phyloP scores from a whole-genome alignment of 164 flowering plant species.

The Liriodendron chinense region DNA sequence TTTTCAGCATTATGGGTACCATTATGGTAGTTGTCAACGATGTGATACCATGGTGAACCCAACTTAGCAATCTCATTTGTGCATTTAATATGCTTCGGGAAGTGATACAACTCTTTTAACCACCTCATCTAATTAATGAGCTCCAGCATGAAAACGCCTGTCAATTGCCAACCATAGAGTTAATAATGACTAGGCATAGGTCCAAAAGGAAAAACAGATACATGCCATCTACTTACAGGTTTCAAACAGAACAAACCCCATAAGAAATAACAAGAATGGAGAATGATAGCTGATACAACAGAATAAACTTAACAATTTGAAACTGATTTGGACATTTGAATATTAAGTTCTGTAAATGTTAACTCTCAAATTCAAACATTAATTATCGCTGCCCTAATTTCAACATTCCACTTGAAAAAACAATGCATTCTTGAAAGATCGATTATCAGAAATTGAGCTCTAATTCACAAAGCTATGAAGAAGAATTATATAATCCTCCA shows the following conservation, averaged over 20 bases:
- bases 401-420: too few species aligned
- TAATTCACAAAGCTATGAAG: too few species aligned
- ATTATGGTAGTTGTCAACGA: constrained; percentile 1
- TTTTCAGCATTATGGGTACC: constrained; percentile 3
- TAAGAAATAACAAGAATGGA: neutral
- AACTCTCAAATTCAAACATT: too few species aligned
- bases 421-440: too few species aligned
- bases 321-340: too few species aligned
- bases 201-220: neutral
- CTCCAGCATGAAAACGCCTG: constrained; percentile 4
- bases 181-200: neutral
- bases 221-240: neutral
- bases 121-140: constrained; percentile 17
- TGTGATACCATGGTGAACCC: constrained; percentile 1
- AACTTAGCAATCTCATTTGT: constrained; percentile 3
- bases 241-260: neutral
- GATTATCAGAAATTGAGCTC: too few species aligned
- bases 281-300: neutral
- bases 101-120: constrained; percentile 10
- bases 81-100: constrained; percentile 7
- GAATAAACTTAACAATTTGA: too few species aligned
- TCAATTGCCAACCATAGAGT: constrained; percentile 1
- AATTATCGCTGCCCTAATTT: too few species aligned
- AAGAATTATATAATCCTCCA: too few species aligned
- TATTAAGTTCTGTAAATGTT: too few species aligned